Evolutionary conservation across 345 rosid species (phyloP), one percentile per base, ranked within the genome.

Genomic region (Populus pruinosa): DNA sequence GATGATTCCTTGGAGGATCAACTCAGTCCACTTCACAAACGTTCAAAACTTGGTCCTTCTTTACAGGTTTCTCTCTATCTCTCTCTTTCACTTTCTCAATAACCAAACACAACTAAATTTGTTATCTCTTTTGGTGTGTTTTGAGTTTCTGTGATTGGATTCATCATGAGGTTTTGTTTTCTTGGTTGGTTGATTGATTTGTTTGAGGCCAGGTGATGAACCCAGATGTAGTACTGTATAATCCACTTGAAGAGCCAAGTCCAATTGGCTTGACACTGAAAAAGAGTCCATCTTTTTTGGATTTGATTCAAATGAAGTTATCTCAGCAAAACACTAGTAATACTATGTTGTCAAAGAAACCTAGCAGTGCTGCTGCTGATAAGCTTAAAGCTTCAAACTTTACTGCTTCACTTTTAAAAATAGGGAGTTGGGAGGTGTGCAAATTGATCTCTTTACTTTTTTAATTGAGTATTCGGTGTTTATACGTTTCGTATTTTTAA

Each of bases 341-440:
- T 56, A 12, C 25, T 3, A 6, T 39, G 43, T n/a, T 41, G 23
- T 41, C 72, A n/a, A 90, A 89, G 83, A 89, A 89, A 71, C 85
- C 81, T 84, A 50, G 69, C 43, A 12, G 79, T 55, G 75, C 62
- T 13, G 39, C 86, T 36, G 33, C 82, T 70, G 97, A 96, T 84
- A 96, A 93, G 91, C 90, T 93, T 43, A 96, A 96, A 84, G 99
- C 99, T 29, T 96, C 99, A 1, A 96, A 93, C 83, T 93, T 96
- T 78, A 93, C 98, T 12, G 96, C 96, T 84, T 82, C 93, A 0
- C 73, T 88, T 76, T 84, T 96, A 13, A 91, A 84, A 80, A 92
- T 96, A 38, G 99, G 99, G 69, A 80, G 53, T 33, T 93, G 98
- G 98, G 93, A 93, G 98, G 99, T 96, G 77, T 77, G 21, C 56